Percentiles rank a stretch among this genome's conserved stretches.
Conservation (phyloP, 257 asterid species). For the Dorcoceras hygrometricum region DNA sequence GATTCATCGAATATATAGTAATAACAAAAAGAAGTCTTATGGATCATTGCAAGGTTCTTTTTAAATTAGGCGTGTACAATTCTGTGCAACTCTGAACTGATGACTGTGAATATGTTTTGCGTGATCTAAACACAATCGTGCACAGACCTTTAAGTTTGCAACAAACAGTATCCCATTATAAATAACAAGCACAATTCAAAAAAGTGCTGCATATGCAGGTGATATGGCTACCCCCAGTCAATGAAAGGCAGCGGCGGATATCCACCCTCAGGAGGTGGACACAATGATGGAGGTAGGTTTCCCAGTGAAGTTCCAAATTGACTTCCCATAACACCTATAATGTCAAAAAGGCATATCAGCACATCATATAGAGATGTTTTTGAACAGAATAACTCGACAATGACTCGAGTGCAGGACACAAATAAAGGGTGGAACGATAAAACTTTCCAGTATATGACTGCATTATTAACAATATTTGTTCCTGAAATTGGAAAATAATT, state of each 20-base stretch:
- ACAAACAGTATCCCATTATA: not conserved
- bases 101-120: too few species aligned
- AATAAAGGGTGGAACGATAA: not conserved
- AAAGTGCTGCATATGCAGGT: not conserved
- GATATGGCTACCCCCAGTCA: slow-evolving; percentile 74
- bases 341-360: slow-evolving; percentile 12
- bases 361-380: slow-evolving; percentile 4
- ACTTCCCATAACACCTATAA: slow-evolving; percentile 47
- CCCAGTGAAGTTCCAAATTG: slow-evolving; percentile 54
- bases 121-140: too few species aligned
- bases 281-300: slow-evolving; percentile 79
- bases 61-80: too few species aligned
- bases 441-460: slow-evolving; percentile 43
- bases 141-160: not conserved
- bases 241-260: slow-evolving; percentile 71
- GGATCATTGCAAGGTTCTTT: too few species aligned
- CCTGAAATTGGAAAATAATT: slow-evolving; percentile 29
- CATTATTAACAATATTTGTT: slow-evolving; percentile 27
- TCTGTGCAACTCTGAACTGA: too few species aligned
- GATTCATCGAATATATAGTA: too few species aligned
- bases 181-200: not conserved
- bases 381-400: not conserved
- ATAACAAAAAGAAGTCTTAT: too few species aligned
- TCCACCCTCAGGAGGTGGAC: slow-evolving; percentile 95
- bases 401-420: slow-evolving; percentile 1